A percentile compares a stretch with the other conserved stretches of the same genome.
These are phyloP conservation scores for Ensete glaucum DNA, from an alignment of 176 grass and related monocot species.

Conservation along the genomic window DNA sequence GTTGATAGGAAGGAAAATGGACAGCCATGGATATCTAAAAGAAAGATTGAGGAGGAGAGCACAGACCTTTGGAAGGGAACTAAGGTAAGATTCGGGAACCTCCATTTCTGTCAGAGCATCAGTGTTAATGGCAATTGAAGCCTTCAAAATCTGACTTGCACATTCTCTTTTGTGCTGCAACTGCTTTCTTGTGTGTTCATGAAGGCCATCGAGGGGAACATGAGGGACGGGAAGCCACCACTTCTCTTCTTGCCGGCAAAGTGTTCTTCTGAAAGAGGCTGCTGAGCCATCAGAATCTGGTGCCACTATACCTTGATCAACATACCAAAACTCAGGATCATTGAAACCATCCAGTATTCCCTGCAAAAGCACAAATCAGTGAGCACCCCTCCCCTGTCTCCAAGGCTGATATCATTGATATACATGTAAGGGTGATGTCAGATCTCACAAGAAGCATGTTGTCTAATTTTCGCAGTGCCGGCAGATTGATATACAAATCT, in stretches of 20 bases:
- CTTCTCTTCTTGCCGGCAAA: slow-evolving; percentile 63
- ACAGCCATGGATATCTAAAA: too few relatives aligned
- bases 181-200: slow-evolving; percentile 39
- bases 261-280: slow-evolving; percentile 31
- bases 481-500: slow-evolving; percentile 73
- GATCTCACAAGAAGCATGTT: slow-evolving; percentile 87
- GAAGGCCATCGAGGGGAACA: slow-evolving; percentile 47
- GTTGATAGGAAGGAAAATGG: too few relatives aligned
- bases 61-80: slow-evolving; percentile 69
- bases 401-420: not conserved
- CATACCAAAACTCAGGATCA: slow-evolving; percentile 90
- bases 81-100: slow-evolving; percentile 67
- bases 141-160: slow-evolving; percentile 83
- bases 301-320: slow-evolving; percentile 78
- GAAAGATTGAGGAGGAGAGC: not conserved
- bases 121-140: slow-evolving; percentile 85
- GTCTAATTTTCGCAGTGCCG: slow-evolving; percentile 78
- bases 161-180: slow-evolving; percentile 72
- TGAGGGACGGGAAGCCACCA: slow-evolving; percentile 94
- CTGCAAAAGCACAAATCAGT: slow-evolving; percentile 18
- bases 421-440: not conserved
- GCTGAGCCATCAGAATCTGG: slow-evolving; percentile 29
- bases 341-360: slow-evolving; percentile 79
- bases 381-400: not conserved
- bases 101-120: slow-evolving; percentile 83